Evolutionary conservation across 2,329 filamentous ascomycete species (phyloP).

Genomic region (Aureobasidium sp.): DNA sequence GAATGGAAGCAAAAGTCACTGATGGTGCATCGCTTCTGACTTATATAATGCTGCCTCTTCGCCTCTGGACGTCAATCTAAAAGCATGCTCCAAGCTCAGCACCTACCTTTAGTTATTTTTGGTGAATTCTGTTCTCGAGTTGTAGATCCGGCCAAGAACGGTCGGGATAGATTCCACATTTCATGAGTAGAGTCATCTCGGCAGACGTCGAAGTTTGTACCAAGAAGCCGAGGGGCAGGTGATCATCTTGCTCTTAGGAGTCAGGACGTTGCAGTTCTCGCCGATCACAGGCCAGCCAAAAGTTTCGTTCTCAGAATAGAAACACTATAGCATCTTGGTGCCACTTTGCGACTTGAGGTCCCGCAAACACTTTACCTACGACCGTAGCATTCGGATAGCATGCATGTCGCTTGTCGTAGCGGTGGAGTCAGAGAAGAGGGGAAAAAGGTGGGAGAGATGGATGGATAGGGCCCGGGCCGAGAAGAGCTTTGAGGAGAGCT

Average conservation of each 20-base stretch:
- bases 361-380: neutral
- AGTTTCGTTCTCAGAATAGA: neutral
- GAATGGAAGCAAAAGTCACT: neutral
- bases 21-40: neutral
- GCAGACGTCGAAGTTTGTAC: neutral
- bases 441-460: neutral
- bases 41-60: neutral
- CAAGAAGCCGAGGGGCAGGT: neutral
- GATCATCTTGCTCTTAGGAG: neutral
- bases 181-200: neutral
- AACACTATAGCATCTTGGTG: neutral
- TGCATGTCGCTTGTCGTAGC: neutral
- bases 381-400: neutral
- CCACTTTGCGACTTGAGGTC: neutral
- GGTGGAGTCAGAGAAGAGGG: neutral
- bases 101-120: neutral
- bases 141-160: conserved; percentile 6
- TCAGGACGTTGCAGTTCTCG: neutral
- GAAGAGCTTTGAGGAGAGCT: neutral
- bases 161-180: neutral
- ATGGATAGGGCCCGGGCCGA: neutral
- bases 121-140: neutral
- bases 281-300: neutral
- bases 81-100: neutral
- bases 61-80: neutral